Base-by-base conservation (phyloP, 2,329 filamentous ascomycete genomes). In the Talaromyces funiculosus region DNA sequence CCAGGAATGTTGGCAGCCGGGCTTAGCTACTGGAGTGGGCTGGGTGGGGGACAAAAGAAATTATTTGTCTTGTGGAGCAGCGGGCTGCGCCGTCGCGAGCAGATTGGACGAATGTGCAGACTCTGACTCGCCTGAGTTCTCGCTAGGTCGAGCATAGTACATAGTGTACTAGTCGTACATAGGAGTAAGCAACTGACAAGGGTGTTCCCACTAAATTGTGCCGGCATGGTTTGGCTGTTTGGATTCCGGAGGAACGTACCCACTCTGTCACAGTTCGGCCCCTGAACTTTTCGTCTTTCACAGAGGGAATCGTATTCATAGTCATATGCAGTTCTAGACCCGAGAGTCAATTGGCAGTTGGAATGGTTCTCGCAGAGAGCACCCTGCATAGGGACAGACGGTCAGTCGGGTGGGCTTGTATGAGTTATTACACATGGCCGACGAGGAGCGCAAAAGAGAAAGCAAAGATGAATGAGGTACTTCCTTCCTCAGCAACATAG, bases 41-140 rank as follows among this genome's bases (percentile, higher is more conserved):
- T 12, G 18, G 26, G 51, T 40, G 51, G 51, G 51, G 20, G 51
- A 24, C 51, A 54, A 54, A 54, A 54, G 51, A 40, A 54, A 54
- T 54, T 40, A 51, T 33, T 33, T 33, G 16, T 40, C 51, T 54
- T 54, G 51, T 54, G 51, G 51, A 54, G 51, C 38, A 54, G 51
- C 51, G 51, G 51, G 51, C 51, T 53, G 33, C 51, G 51, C 51
- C 51, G 51, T 54, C 33, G 33, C 12, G 35, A 54, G 14, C 14
- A 40, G 51, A 54, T 54, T 54, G 51, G 51, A 54, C 9, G 33
- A 35, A 35, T 10, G 29, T 33, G 2, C 20, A 22, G 26, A 49
- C 45, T 31, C 45, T 49, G 26, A 33, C 45, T 49, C 45, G 45
- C 22, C 45, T n/a, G n/a, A 49, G 51, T 29, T 40, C 16, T 42